A percentile compares a stretch with the other conserved stretches of the same genome.
Conservation (phyloP, 345 rosid species). For the Eutrema heterophyllum region DNA sequence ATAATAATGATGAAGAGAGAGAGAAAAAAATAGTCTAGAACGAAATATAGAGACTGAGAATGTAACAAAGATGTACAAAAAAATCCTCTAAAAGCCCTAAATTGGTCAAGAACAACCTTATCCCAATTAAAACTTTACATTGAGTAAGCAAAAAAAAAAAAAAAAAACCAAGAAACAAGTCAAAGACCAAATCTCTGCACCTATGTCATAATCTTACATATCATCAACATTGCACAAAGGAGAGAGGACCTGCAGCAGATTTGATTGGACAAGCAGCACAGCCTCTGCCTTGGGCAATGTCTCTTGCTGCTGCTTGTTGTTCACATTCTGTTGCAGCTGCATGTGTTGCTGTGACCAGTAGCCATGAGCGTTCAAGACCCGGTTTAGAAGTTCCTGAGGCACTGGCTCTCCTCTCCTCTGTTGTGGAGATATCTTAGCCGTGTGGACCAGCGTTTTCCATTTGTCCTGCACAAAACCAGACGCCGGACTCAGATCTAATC, state of each 20-base stretch:
- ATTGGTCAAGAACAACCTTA: slow-evolving; percentile 4
- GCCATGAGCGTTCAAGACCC: slow-evolving; percentile 77
- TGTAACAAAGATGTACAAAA: slow-evolving; percentile 7
- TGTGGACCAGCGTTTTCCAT: slow-evolving; percentile 97
- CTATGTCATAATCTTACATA: slow-evolving; percentile 28
- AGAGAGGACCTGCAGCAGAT: background rate
- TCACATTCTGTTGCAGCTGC: slow-evolving; percentile 40
- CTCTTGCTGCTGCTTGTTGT: slow-evolving; percentile 34
- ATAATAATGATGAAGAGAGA: background rate
- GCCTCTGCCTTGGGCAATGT: slow-evolving; percentile 21
- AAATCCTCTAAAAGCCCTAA: background rate
- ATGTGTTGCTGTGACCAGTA: slow-evolving; percentile 82
- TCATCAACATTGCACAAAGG: slow-evolving; percentile 6
- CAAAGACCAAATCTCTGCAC: slow-evolving; percentile 15
- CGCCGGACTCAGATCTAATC: background rate
- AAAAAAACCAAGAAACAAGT: background rate
- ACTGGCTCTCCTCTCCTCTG: slow-evolving; percentile 99
- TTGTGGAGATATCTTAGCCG: slow-evolving; percentile 88
- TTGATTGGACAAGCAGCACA: slow-evolving; percentile 35
- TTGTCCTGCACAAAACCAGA: slow-evolving; percentile 54
- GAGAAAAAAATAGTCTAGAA: background rate
- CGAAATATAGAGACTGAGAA: background rate
- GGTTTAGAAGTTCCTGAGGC: slow-evolving; percentile 83
- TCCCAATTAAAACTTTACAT: slow-evolving; percentile 28
- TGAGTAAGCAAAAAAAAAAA: background rate